phyloP scores from a whole-genome alignment of 2,329 filamentous ascomycete species.

The Pyrenophora graminea region DNA sequence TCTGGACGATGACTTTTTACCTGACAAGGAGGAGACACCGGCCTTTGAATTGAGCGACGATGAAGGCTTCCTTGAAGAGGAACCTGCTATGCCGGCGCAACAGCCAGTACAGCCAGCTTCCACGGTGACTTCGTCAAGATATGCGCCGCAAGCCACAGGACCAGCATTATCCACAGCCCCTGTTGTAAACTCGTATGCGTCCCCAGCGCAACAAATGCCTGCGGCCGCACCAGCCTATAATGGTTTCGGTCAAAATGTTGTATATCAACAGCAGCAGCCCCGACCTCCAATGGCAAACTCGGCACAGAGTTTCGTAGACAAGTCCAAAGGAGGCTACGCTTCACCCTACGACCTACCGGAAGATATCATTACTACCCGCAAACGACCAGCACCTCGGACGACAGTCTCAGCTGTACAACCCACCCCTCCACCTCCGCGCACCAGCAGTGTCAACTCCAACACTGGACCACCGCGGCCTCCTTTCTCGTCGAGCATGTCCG shows the following conservation, averaged over 20 bases:
- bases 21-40: conserved; percentile 57
- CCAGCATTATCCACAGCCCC: conserved; percentile 24
- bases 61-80: conserved; percentile 81
- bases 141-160: conserved; percentile 41
- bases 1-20: conserved; percentile 73
- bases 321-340: conserved; percentile 86
- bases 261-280: conserved; percentile 40
- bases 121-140: conserved; percentile 33
- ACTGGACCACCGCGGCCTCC: conserved; percentile 24
- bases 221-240: conserved; percentile 34
- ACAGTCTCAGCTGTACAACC: conserved; percentile 43
- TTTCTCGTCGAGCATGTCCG: conserved; percentile 39
- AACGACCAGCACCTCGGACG: conserved; percentile 51
- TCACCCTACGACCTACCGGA: conserved; percentile 96
- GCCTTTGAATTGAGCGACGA: conserved; percentile 78
- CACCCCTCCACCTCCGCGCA: conserved; percentile 62
- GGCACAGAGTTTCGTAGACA: conserved; percentile 82
- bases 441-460: conserved; percentile 58
- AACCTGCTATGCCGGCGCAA: conserved; percentile 44
- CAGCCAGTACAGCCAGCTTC: conserved; percentile 20
- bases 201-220: conserved; percentile 56
- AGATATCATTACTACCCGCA: conserved; percentile 75
- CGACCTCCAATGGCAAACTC: conserved; percentile 57
- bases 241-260: conserved; percentile 35
- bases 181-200: conserved; percentile 54